phyloP scores from a whole-genome alignment of 73 alveolate genomes.

The Paramecium bursaria region DNA sequence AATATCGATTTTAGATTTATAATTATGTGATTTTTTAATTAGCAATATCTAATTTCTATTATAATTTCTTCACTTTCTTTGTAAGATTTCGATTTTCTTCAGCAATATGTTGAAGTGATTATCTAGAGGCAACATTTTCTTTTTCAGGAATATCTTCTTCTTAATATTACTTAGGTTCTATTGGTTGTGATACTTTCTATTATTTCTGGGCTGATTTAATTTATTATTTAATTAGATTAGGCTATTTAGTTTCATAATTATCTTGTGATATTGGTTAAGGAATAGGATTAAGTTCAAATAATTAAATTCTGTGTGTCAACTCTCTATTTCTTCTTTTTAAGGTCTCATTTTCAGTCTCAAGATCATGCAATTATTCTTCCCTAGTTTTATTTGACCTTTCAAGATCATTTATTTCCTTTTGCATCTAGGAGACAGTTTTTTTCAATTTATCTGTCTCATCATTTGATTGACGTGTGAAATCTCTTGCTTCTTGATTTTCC shows the following conservation, averaged over 20 bases:
- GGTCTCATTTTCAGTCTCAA: slow-evolving; percentile 64
- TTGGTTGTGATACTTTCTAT: neutral
- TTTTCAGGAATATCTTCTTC: neutral
- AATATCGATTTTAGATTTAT: slow-evolving; percentile 6
- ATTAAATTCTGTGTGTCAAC: slow-evolving; percentile 54
- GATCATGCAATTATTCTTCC: slow-evolving; percentile 60
- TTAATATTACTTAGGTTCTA: neutral
- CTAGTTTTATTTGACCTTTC: slow-evolving; percentile 9
- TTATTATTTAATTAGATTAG: neutral
- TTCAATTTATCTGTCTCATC: slow-evolving; percentile 56
- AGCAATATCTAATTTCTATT: slow-evolving; percentile 40
- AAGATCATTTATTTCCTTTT: neutral
- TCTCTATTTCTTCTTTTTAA: slow-evolving; percentile 68
- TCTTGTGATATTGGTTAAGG: slow-evolving; percentile 10
- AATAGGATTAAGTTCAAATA: slow-evolving; percentile 52
- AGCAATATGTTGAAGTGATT: slow-evolving; percentile 23
- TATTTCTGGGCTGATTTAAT: neutral
- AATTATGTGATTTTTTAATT: slow-evolving; percentile 61
- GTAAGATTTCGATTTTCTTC: slow-evolving; percentile 33
- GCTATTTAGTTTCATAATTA: neutral
- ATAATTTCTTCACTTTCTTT: slow-evolving; percentile 13
- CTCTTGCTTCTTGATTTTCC: slow-evolving; percentile 55
- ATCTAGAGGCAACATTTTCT: neutral
- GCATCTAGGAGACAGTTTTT: neutral
- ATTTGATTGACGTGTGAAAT: neutral